Evolutionary conservation across 768 basidiomycete genomes (phyloP).

Genomic region (Lactifluus rugatus): DNA sequence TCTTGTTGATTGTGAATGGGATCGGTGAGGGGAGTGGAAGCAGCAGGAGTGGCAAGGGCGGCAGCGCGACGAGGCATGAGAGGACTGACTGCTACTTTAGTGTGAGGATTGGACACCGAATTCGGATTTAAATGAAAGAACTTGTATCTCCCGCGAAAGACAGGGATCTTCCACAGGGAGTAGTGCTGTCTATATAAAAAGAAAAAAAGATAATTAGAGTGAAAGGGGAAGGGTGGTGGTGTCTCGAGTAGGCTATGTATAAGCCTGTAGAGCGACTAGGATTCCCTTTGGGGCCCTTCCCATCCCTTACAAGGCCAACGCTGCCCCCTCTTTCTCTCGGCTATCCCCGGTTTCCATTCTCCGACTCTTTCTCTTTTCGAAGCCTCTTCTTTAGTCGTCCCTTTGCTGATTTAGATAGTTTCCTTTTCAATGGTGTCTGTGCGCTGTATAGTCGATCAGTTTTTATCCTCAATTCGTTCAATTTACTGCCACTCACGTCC

Average conservation of each 20-base stretch:
- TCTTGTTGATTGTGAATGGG: constrained; percentile 7
- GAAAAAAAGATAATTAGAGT: not conserved
- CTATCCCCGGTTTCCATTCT: constrained; percentile 13
- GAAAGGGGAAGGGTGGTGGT: no score
- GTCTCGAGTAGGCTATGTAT: no score
- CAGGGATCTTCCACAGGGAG: no score
- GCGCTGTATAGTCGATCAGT: constrained; percentile 31
- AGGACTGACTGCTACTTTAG: constrained; percentile 19
- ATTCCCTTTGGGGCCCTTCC: no score
- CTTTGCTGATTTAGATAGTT: constrained; percentile 49
- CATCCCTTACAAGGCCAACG: no score
- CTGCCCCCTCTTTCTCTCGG: not conserved
- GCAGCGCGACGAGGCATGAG: constrained; percentile 30
- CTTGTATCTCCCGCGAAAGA: not conserved
- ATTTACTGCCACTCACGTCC: constrained; percentile 38
- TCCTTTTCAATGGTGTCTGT: constrained; percentile 44
- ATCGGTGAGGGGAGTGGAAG: constrained; percentile 18
- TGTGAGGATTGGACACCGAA: constrained; percentile 25
- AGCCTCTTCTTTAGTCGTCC: constrained; percentile 40
- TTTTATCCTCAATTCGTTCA: not conserved
- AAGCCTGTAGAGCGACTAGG: no score
- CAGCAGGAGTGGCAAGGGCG: constrained; percentile 18
- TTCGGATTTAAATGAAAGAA: constrained; percentile 24
- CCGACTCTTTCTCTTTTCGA: constrained; percentile 24
- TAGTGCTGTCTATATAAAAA: not conserved